phyloP scores from a whole-genome alignment of 1,139 yeast genomes.

The Taphrina wiesneri region DNA sequence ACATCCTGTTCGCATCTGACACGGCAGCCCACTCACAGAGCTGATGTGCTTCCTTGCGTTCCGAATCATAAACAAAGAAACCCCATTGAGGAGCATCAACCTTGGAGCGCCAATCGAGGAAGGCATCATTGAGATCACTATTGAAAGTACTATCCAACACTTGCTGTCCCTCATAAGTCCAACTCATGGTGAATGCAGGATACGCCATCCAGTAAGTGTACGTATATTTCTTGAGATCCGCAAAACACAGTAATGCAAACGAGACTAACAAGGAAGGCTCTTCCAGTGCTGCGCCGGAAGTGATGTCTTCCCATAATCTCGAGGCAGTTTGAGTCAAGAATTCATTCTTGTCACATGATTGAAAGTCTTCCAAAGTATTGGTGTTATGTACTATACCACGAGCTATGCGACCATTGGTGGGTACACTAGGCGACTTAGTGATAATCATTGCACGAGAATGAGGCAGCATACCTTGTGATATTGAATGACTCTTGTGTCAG shows the following conservation, averaged over 20 bases:
- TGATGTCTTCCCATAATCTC: constrained; percentile 42
- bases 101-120: background rate
- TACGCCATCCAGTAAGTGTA: constrained; percentile 88
- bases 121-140: background rate
- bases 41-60: background rate
- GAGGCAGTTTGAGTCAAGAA: constrained; percentile 43
- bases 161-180: background rate
- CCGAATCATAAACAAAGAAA: constrained; percentile 12
- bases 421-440: background rate
- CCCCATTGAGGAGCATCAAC: constrained; percentile 8
- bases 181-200: constrained; percentile 55
- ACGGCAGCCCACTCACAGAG: constrained; percentile 1
- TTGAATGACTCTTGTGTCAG: constrained; percentile 39
- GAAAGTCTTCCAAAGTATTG: constrained; percentile 85
- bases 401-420: constrained; percentile 37
- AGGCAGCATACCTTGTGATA: constrained; percentile 33
- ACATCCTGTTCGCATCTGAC: constrained; percentile 36
- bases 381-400: constrained; percentile 59
- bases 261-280: constrained; percentile 51
- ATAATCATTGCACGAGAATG: background rate
- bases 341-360: constrained; percentile 60
- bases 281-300: constrained; percentile 45
- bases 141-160: background rate
- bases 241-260: constrained; percentile 68
- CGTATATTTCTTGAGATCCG: constrained; percentile 84